These are phyloP conservation scores for Coprinopsis sp. DNA, from an alignment of 768 basidiomycete species.

Conservation along the genomic window DNA sequence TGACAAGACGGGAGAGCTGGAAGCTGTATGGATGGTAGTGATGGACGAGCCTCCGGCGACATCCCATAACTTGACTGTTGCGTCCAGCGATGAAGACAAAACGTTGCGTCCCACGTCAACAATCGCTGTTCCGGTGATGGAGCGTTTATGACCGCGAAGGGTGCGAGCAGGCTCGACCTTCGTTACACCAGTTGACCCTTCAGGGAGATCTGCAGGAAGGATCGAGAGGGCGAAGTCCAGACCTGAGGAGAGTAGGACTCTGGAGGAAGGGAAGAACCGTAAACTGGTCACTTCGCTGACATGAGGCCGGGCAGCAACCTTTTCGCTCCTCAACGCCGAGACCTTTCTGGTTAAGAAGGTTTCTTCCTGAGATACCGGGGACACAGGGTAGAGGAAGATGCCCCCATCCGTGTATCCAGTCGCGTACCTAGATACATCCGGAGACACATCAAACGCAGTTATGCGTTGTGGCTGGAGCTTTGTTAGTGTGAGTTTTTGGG, in stretches of 20 bases:
- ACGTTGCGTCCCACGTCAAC: slow-evolving; percentile 63
- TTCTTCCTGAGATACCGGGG: slow-evolving; percentile 17
- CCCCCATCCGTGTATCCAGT: slow-evolving; percentile 59
- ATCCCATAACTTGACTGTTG: slow-evolving; percentile 70
- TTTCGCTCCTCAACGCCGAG: slow-evolving; percentile 24
- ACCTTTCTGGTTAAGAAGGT: slow-evolving; percentile 16
- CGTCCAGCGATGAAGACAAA: slow-evolving; percentile 64
- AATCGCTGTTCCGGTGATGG: slow-evolving; percentile 61
- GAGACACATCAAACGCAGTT: slow-evolving; percentile 59
- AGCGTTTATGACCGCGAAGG: slow-evolving; percentile 60
- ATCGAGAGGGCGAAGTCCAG: slow-evolving; percentile 66
- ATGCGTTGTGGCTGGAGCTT: slow-evolving; percentile 45
- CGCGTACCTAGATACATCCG: slow-evolving; percentile 54
- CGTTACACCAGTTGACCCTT: slow-evolving; percentile 14
- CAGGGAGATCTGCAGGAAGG: slow-evolving; percentile 51
- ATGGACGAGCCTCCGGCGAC: slow-evolving; percentile 51
- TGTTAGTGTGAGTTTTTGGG: not conserved
- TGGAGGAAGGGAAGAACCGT: slow-evolving; percentile 65
- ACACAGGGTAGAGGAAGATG: slow-evolving; percentile 44
- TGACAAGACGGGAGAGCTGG: slow-evolving; percentile 34
- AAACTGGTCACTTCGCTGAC: slow-evolving; percentile 52
- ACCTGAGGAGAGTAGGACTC: slow-evolving; percentile 66
- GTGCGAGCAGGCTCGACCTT: slow-evolving; percentile 52
- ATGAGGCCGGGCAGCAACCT: slow-evolving; percentile 37
- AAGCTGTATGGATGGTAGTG: slow-evolving; percentile 36